Conservation (phyloP, 441 rosid genomes). For the Arabidopsis lyrata region DNA sequence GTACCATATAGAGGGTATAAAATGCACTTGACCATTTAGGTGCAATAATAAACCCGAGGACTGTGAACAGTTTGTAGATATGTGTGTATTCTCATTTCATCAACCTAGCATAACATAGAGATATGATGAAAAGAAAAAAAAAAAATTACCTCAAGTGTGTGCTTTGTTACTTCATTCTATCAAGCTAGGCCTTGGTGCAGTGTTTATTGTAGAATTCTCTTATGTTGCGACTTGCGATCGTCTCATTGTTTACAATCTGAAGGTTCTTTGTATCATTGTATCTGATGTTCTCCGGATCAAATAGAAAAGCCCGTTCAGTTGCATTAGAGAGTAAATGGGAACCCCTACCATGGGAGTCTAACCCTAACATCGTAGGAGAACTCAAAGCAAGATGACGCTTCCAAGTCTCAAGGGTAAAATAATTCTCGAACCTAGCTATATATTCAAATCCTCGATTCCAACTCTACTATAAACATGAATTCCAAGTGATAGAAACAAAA, state of each 20-base stretch:
- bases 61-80: too few relatives aligned
- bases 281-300: not conserved
- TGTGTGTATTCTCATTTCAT: too few relatives aligned
- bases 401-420: not conserved
- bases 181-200: conserved; percentile 18
- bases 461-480: not conserved
- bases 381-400: not conserved
- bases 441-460: too few relatives aligned
- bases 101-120: not conserved
- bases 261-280: not conserved
- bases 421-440: too few relatives aligned
- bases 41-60: too few relatives aligned
- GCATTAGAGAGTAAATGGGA: not conserved
- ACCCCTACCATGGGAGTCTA: not conserved
- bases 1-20: too few relatives aligned
- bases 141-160: conserved; percentile 22
- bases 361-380: not conserved
- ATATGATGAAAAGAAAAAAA: not conserved
- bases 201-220: conserved; percentile 3
- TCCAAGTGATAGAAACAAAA: not conserved
- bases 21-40: too few relatives aligned
- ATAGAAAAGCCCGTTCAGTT: not conserved
- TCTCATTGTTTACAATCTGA: conserved; percentile 1
- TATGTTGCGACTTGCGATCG: not conserved
- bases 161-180: conserved; percentile 33